Evolutionary conservation across 768 basidiomycete genomes (phyloP), one percentile per base, ranked within the genome.

Genomic region (Suillus fuscotomentosus): DNA sequence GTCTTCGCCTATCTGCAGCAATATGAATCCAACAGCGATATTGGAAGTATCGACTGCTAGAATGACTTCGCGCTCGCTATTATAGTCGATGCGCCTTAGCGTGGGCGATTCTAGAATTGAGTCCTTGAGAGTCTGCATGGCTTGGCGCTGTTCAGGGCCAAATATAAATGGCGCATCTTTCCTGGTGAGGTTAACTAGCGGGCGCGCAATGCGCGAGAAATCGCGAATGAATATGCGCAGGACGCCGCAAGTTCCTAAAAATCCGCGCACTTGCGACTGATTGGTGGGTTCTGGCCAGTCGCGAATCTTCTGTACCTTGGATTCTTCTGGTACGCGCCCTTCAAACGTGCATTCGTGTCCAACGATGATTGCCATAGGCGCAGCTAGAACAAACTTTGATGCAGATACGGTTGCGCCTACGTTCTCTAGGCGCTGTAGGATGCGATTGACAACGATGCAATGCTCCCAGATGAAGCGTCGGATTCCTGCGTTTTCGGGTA

Each of bases 391-490:
- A 0, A 75, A 65, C 60, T 83, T 84, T 9, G 69, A 56, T 0
- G 77, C 77, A 3, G 27, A 0, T 76, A 83, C 76, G 0, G 78
- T 83, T 0, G 74, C 75, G 0, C 81, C 77, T 3, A 66, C 48
- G 43, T 80, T 73, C 24, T 78, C 76, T 27, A 83, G 73, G 0
- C 69, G 66, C 20, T 82, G 78, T 0, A 81, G 31, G 3, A 84
- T 62, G 0, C 76, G 41, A 60, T 84, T 78, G 11, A 82, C 36
- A 50, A 73, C 71, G 5, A 68, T 43, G 15, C 80, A 66, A 39
- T 80, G 78, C 60, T 82, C 78, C 73, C 76, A 83, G 0, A 82
- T 69, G 53, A 82, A 83, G 0, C 72, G 62, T 0, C 76, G 60
- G 17, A 83, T 81, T 0, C 76, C 74, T 0, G 70, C 67, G 63